Evolutionary conservation across 2,329 filamentous ascomycete species (phyloP), one percentile per base, ranked within the genome.

Genomic region (Pseudogymnoascus sp.): DNA sequence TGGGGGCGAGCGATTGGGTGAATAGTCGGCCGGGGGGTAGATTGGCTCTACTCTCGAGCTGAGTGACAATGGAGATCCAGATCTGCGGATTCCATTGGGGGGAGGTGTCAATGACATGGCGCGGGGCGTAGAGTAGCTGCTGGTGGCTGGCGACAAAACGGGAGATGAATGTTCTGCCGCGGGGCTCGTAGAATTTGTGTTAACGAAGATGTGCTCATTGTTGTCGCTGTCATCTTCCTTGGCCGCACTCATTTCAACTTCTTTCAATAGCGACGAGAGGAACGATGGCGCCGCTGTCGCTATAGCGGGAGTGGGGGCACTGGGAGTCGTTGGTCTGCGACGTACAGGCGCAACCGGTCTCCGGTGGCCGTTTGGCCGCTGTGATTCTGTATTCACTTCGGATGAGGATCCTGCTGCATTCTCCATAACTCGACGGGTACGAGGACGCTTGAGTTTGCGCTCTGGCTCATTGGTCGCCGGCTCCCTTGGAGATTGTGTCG

Each of bases 361-460:
- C 69, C 33, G 37, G 59, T 41, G 59, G 19, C 68, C 43, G 68
- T 67, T 67, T 60, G 68, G 64, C 38, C 68, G 60, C 72, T 73
- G 61, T 74, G 67, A 65, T 72, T 70, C 38, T 62, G 76, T 71
- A 69, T 77, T 74, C 64, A 71, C 74, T 66, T 73, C 76, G 62
- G 75, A 77, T 62, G 75, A 74, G 68, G 79, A 75, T 43, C 75
- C 75, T 40, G 80, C 78, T 14, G 75, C 77, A 26, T 78, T 74
- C 60, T 84, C 81, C 61, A 81, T 81, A 60, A 88, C 79, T 60
- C 90, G 82, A 68, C 90, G 84, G 19, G 91, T 95, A 65, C 93
- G 86, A 31, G 93, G 93, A 14, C 93, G 88, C 77, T 97, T 97
- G 53, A 96, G 78, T 74, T 90, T 93, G 60, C 93, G 86, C 74